These are phyloP conservation scores for Amanita rubescens DNA, from an alignment of 768 basidiomycete genomes.

Conservation along the genomic window DNA sequence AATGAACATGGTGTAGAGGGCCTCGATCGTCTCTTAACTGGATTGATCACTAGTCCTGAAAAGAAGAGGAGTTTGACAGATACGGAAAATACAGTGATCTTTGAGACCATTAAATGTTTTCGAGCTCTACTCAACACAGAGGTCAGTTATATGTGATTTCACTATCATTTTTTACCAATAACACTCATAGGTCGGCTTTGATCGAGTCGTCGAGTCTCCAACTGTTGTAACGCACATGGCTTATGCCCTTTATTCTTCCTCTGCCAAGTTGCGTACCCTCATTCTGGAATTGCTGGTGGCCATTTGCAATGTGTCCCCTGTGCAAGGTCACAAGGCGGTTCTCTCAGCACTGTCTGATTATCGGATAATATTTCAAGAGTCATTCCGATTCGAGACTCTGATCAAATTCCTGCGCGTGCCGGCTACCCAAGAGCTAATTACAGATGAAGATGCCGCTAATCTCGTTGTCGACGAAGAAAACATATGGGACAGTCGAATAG, in stretches of 20 bases:
- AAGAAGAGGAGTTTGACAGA: slow-evolving; percentile 56
- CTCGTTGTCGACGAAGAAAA: slow-evolving; percentile 54
- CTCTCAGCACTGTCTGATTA: slow-evolving; percentile 78
- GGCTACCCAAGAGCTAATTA: slow-evolving; percentile 31
- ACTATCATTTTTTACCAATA: slow-evolving; percentile 3
- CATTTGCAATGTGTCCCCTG: slow-evolving; percentile 65
- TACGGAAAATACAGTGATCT: slow-evolving; percentile 55
- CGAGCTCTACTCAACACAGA: slow-evolving; percentile 80
- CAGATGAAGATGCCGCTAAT: slow-evolving; percentile 23
- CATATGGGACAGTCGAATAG: slow-evolving; percentile 75
- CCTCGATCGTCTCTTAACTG: slow-evolving; percentile 49
- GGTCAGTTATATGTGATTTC: slow-evolving; percentile 30
- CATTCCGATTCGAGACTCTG: slow-evolving; percentile 75
- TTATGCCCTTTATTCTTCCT: slow-evolving; percentile 59
- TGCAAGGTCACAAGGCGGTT: slow-evolving; percentile 68
- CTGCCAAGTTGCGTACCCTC: slow-evolving; percentile 61
- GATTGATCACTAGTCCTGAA: slow-evolving; percentile 60
- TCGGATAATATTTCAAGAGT: slow-evolving; percentile 58
- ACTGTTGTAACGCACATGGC: slow-evolving; percentile 65
- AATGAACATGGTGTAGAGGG: slow-evolving; percentile 57
- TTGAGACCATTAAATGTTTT: slow-evolving; percentile 75
- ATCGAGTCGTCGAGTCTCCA: slow-evolving; percentile 53
- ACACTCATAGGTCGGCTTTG: slow-evolving; percentile 56
- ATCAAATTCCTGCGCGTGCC: slow-evolving; percentile 54
- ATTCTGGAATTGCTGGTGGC: slow-evolving; percentile 78